Conservation (phyloP, 495 filamentous ascomycete species). For the Tuber brumale region DNA sequence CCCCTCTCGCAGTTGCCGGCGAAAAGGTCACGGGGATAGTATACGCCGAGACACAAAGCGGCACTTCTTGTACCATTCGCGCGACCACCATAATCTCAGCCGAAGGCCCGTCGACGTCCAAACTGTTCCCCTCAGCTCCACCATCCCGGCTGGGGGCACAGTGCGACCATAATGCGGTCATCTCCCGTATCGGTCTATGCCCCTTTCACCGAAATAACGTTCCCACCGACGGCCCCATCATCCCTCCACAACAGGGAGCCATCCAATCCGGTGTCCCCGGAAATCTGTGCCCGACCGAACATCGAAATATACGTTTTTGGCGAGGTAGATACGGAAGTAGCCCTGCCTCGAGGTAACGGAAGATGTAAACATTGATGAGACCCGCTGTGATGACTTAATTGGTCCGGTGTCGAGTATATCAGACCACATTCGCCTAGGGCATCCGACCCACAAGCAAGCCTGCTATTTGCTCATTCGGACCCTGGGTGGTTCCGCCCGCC, state of each 20-base stretch:
- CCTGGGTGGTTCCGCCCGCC: slow-evolving; percentile 57
- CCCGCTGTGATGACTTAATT: slow-evolving; percentile 79
- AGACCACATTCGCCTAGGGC: slow-evolving; percentile 64
- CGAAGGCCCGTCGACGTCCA: slow-evolving; percentile 84
- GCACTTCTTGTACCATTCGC: slow-evolving; percentile 54
- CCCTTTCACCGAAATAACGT: slow-evolving; percentile 80
- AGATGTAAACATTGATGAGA: slow-evolving; percentile 67
- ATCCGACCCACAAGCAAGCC: slow-evolving; percentile 74
- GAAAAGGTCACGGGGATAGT: slow-evolving; percentile 60
- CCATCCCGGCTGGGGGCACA: slow-evolving; percentile 81
- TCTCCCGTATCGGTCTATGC: slow-evolving; percentile 77
- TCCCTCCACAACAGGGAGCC: slow-evolving; percentile 36
- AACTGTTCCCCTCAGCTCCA: slow-evolving; percentile 65
- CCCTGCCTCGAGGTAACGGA: slow-evolving; percentile 70
- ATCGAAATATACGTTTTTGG: slow-evolving; percentile 89
- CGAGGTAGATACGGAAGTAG: slow-evolving; percentile 69
- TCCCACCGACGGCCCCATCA: slow-evolving; percentile 54
- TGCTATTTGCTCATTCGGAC: slow-evolving; percentile 82
- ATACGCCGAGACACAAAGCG: slow-evolving; percentile 62
- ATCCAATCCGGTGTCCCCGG: slow-evolving; percentile 55
- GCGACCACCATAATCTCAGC: slow-evolving; percentile 78
- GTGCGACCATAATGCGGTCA: slow-evolving; percentile 69
- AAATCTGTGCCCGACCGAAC: slow-evolving; percentile 87
- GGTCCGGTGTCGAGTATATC: no score
- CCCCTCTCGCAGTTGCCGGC: slow-evolving; percentile 26